Percentiles rank a stretch among this genome's conserved stretches.
Evolutionary conservation across 768 basidiomycete genomes (phyloP).

Genomic region (Mycena maculata): DNA sequence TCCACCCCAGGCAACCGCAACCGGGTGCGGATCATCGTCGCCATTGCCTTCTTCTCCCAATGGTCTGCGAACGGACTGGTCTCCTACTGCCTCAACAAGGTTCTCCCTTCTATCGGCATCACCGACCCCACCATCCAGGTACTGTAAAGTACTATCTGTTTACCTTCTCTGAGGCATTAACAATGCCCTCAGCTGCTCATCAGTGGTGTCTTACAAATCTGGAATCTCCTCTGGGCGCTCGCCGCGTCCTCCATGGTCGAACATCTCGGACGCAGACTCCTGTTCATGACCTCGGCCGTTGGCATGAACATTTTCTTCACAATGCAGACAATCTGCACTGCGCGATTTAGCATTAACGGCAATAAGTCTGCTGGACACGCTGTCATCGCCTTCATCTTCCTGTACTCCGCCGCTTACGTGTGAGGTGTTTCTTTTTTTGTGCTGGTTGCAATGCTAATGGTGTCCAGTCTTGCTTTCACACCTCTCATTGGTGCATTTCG

Average conservation of each 20-base stretch:
- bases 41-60: conserved; percentile 85
- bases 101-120: conserved; percentile 77
- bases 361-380: conserved; percentile 68
- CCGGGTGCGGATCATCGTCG: conserved; percentile 81
- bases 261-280: conserved; percentile 70
- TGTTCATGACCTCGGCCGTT: conserved; percentile 69
- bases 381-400: conserved; percentile 85
- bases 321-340: conserved; percentile 74
- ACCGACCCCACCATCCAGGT: conserved; percentile 63
- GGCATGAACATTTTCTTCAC: conserved; percentile 76
- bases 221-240: conserved; percentile 76
- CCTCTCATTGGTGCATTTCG: conserved; percentile 36
- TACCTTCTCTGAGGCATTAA: conserved; percentile 36
- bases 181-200: conserved; percentile 68
- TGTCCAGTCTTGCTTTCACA: conserved; percentile 24
- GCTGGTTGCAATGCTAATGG: neutral
- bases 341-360: conserved; percentile 54
- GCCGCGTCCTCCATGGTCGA: conserved; percentile 71
- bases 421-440: conserved; percentile 43
- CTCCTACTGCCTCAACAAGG: conserved; percentile 82
- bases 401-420: conserved; percentile 84
- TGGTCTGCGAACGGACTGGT: conserved; percentile 90
- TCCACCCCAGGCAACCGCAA: conserved; percentile 75
- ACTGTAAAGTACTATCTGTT: conserved; percentile 1
- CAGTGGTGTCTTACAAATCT: conserved; percentile 87